Evolutionary conservation across 2,329 filamentous ascomycete species (phyloP).

Genomic region (Fusarium guadeloupense): DNA sequence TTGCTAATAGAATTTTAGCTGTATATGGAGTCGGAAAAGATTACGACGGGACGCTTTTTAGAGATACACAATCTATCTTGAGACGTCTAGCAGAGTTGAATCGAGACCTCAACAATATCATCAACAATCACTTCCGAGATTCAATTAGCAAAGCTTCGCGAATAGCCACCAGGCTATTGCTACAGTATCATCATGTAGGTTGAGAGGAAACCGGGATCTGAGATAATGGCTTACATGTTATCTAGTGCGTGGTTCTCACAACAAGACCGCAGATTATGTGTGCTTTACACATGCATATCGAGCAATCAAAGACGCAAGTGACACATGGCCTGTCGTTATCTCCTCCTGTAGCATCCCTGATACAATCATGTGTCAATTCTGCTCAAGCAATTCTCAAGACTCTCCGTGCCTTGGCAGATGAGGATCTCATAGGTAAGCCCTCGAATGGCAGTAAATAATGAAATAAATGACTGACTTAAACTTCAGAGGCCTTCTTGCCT

Average conservation of each 20-base stretch:
- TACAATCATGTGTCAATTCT: conserved; percentile 44
- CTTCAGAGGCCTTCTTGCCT: conserved; percentile 48
- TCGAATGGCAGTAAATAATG: accelerated
- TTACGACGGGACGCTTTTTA: conserved; percentile 42
- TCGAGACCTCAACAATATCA: conserved; percentile 40
- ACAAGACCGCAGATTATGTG: conserved; percentile 46
- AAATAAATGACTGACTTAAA: not conserved
- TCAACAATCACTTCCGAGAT: conserved; percentile 43
- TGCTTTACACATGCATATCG: conserved; percentile 47
- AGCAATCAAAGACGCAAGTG: conserved; percentile 36
- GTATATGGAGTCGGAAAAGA: conserved; percentile 44
- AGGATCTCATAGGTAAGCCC: conserved; percentile 42
- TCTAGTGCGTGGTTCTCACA: conserved; percentile 44
- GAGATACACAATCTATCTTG: conserved; percentile 43
- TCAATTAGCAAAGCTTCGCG: conserved; percentile 44
- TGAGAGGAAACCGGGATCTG: accelerated
- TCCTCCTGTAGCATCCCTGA: conserved; percentile 40
- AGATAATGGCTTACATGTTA: not conserved
- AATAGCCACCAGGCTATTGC: conserved; percentile 39
- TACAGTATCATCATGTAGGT: conserved; percentile 42
- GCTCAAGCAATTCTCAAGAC: conserved; percentile 43
- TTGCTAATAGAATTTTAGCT: conserved; percentile 6
- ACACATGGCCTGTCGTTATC: conserved; percentile 32
- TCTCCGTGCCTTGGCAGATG: conserved; percentile 40
- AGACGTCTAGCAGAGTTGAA: conserved; percentile 41